phyloP scores from a whole-genome alignment of 495 filamentous ascomycete species.

The Bacidia rubella region DNA sequence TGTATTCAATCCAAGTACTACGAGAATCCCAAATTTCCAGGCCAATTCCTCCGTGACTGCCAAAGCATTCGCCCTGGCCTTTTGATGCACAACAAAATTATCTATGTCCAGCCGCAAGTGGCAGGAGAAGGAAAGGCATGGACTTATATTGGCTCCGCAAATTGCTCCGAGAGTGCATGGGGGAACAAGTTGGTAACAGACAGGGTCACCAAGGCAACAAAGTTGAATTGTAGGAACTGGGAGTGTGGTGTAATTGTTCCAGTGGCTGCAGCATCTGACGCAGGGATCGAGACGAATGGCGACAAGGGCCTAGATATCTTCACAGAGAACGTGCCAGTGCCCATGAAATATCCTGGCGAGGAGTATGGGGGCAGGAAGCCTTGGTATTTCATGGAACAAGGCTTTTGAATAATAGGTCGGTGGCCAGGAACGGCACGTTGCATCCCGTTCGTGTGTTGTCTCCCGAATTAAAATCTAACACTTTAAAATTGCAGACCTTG shows the following conservation, averaged over 20 bases:
- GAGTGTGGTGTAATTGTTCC: slow-evolving; percentile 82
- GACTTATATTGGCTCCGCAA: slow-evolving; percentile 86
- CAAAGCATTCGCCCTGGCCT: slow-evolving; percentile 49
- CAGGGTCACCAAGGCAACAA: slow-evolving; percentile 43
- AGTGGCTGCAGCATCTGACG: slow-evolving; percentile 11
- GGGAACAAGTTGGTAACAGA: slow-evolving; percentile 56
- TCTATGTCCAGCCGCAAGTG: slow-evolving; percentile 46
- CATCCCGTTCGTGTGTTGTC: no score
- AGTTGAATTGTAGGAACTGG: slow-evolving; percentile 85
- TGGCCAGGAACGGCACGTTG: no score
- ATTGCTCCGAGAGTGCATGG: slow-evolving; percentile 88
- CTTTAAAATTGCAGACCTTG: no score
- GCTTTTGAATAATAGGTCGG: not conserved
- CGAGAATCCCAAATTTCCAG: slow-evolving; percentile 50
- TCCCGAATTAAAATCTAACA: no score
- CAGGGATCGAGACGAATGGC: no score
- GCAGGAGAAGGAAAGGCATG: slow-evolving; percentile 35
- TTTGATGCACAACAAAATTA: slow-evolving; percentile 82
- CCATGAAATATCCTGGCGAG: slow-evolving; percentile 51
- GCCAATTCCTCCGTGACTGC: slow-evolving; percentile 58
- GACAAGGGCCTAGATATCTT: slow-evolving; percentile 31
- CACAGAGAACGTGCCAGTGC: slow-evolving; percentile 46
- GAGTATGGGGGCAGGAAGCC: slow-evolving; percentile 25
- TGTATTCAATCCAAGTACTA: slow-evolving; percentile 62
- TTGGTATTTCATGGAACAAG: slow-evolving; percentile 15